Conservation (phyloP, 441 rosid species). For the Euphorbia schlechtendalii region DNA sequence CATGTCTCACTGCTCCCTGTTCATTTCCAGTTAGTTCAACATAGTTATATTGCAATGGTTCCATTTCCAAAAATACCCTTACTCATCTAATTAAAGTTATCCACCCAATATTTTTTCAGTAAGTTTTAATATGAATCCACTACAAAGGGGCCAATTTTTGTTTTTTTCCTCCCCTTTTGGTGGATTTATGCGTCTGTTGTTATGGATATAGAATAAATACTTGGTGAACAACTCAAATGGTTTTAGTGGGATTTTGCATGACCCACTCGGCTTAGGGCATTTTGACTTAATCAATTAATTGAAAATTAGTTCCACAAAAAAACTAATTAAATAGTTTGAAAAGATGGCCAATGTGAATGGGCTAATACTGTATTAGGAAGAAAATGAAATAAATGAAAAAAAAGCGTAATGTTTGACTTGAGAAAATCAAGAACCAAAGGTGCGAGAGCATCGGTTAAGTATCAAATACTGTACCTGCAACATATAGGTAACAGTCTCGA, state of each 20-base stretch:
- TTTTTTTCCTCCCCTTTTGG: neutral
- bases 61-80: neutral
- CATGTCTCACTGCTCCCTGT: slow-evolving; percentile 74
- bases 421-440: neutral
- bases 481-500: slow-evolving; percentile 95
- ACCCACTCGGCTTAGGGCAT: neutral
- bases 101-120: no score
- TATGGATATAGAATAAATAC: neutral
- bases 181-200: neutral
- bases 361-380: neutral
- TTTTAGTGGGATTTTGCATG: neutral
- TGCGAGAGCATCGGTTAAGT: no score
- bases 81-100: no score
- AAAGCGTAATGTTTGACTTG: neutral
- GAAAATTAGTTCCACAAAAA: neutral
- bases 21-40: no score
- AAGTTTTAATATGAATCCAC: neutral
- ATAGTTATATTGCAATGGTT: no score
- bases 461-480: slow-evolving; percentile 50
- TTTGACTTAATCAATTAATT: neutral
- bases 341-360: neutral
- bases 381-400: neutral
- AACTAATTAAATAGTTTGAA: neutral
- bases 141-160: neutral
- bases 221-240: neutral